Conservation (phyloP, 2,329 filamentous ascomycete genomes). For the Aspergillus amoenus region DNA sequence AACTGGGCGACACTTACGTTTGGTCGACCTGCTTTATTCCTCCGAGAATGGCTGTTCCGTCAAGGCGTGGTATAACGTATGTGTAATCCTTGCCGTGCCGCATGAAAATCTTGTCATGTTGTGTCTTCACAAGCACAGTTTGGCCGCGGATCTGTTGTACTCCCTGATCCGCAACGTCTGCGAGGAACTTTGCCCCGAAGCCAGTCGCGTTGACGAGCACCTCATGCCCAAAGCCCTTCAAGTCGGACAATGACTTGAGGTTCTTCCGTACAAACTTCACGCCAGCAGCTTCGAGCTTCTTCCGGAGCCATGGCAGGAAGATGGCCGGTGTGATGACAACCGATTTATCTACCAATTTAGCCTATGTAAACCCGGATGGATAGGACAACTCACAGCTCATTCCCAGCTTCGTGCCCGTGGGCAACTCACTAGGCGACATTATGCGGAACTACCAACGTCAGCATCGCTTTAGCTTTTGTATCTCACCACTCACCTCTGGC, state of each 20-base stretch:
- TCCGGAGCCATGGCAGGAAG: conserved; percentile 7
- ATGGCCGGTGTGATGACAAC: conserved; percentile 5
- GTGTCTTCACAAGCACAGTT: conserved; percentile 8
- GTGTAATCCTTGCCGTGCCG: conserved; percentile 8
- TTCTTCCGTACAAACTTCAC: conserved; percentile 21
- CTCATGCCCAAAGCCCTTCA: conserved; percentile 21
- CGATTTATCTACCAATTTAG: not conserved
- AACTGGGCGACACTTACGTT: not conserved
- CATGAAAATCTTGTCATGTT: conserved; percentile 7
- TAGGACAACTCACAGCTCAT: not conserved
- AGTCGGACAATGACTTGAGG: conserved; percentile 20
- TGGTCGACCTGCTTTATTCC: conserved; percentile 7
- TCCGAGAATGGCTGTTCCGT: conserved; percentile 11
- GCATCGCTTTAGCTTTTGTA: not conserved
- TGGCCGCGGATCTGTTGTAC: conserved; percentile 22
- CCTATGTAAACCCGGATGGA: not conserved
- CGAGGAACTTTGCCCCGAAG: conserved; percentile 18
- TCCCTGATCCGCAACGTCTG: conserved; percentile 18
- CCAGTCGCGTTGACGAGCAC: conserved; percentile 26
- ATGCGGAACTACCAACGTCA: not conserved
- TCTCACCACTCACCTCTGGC: conserved; percentile 14
- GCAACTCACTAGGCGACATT: not conserved
- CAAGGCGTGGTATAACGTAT: conserved; percentile 7
- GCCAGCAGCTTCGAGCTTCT: conserved; percentile 13
- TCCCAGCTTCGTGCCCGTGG: not conserved